Conservation (phyloP, 192 early-diverging fungal species). For the Thoreauomyces humboldtii region DNA sequence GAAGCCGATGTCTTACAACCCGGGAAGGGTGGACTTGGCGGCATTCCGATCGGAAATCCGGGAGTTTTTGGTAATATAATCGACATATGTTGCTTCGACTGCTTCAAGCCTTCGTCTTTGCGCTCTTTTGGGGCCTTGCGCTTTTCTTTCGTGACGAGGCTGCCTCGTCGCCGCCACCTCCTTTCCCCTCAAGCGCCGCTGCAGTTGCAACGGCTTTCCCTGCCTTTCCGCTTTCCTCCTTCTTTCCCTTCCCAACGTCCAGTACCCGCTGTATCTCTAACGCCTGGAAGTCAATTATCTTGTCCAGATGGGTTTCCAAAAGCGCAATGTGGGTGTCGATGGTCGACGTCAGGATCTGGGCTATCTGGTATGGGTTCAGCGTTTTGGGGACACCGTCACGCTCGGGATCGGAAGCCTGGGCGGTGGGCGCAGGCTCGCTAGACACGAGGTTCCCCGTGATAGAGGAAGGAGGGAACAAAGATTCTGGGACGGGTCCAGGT, state of each 20-base stretch:
- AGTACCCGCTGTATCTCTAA: slow-evolving; percentile 14
- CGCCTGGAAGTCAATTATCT: slow-evolving; percentile 11
- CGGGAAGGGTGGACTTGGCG: too few species aligned
- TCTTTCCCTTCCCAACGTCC: slow-evolving; percentile 3
- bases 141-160: too few species aligned
- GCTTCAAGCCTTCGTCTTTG: too few species aligned
- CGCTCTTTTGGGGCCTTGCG: too few species aligned
- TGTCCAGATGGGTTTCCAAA: slow-evolving; percentile 9
- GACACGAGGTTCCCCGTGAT: background rate
- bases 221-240: background rate
- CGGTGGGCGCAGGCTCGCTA: background rate
- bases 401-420: background rate
- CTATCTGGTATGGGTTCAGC: slow-evolving; percentile 5
- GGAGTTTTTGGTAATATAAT: too few species aligned
- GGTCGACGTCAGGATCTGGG: slow-evolving; percentile 1
- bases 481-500: background rate
- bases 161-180: background rate
- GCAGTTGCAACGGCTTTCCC: slow-evolving; percentile 5
- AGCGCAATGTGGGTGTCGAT: slow-evolving; percentile 14
- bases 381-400: too few species aligned
- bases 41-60: too few species aligned
- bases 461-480: slow-evolving; percentile 7
- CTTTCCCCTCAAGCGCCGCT: background rate
- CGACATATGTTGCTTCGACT: too few species aligned
- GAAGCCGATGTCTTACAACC: too few species aligned